phyloP scores from a whole-genome alignment of 805 yeast species.

The Metschnikowia corniflorae region DNA sequence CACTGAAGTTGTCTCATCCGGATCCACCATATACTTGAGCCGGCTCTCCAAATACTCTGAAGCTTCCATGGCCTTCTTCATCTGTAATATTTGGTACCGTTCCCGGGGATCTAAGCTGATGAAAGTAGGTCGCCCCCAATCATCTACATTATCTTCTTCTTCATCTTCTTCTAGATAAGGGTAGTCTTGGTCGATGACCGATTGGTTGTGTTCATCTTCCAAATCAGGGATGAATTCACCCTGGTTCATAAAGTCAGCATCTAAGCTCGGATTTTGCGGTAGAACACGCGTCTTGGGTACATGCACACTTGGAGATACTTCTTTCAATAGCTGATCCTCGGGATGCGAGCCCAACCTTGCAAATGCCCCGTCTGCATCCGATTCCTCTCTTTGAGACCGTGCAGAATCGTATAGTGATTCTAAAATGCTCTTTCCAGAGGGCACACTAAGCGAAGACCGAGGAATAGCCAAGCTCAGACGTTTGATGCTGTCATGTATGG shows the following conservation, averaged over 20 bases:
- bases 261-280: conserved; percentile 10
- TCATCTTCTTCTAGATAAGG: conserved; percentile 35
- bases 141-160: conserved; percentile 30
- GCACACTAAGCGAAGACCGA: conserved; percentile 12
- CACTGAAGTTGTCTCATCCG: conserved; percentile 33
- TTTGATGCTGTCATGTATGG: conserved; percentile 11
- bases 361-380: conserved; percentile 5
- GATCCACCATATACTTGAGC: conserved; percentile 39
- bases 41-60: conserved; percentile 31
- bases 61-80: conserved; percentile 37
- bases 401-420: conserved; percentile 11
- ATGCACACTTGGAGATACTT: conserved; percentile 16
- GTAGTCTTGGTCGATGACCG: conserved; percentile 30
- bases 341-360: conserved; percentile 6
- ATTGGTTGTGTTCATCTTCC: too few relatives aligned
- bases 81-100: conserved; percentile 38
- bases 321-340: conserved; percentile 9
- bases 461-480: conserved; percentile 12
- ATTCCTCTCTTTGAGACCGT: conserved; percentile 5
- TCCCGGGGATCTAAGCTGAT: conserved; percentile 43
- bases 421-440: conserved; percentile 5
- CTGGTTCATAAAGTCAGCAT: background rate
- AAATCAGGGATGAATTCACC: conserved; percentile 14
- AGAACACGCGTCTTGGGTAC: conserved; percentile 15
- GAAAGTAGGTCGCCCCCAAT: conserved; percentile 41